These are phyloP conservation scores for Aphanomyces invadans DNA, from an alignment of 352 stramenopile genomes.

Conservation along the genomic window DNA sequence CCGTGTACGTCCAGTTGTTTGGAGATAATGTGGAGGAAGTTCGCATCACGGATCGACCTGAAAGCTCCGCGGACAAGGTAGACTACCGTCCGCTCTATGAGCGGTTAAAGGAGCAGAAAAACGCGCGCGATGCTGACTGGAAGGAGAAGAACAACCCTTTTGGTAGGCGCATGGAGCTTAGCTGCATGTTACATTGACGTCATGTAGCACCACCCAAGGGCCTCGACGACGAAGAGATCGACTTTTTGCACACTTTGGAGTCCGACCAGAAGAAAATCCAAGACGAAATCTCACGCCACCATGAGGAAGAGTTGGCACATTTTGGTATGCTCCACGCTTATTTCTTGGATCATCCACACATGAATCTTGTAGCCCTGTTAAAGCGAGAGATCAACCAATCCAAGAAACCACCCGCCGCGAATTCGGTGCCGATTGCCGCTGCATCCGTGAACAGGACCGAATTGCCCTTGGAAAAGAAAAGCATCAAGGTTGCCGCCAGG, in stretches of 20 bases:
- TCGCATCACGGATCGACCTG: constrained; percentile 61
- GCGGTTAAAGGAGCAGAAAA: constrained; percentile 63
- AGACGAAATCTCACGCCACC: constrained; percentile 47
- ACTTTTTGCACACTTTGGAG: constrained; percentile 72
- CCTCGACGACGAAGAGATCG: constrained; percentile 78
- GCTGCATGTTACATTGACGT: not conserved
- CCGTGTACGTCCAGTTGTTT: constrained; percentile 57
- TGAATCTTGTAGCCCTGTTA: not conserved
- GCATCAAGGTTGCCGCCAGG: not conserved
- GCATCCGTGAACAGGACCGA: not conserved
- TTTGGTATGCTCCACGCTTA: constrained; percentile 40
- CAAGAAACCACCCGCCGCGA: not conserved
- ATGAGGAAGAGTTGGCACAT: constrained; percentile 61
- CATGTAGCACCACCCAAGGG: constrained; percentile 64
- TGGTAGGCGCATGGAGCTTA: constrained; percentile 31
- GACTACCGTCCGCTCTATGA: constrained; percentile 69
- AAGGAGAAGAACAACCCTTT: constrained; percentile 87
- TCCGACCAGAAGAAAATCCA: constrained; percentile 41
- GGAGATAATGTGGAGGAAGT: constrained; percentile 80
- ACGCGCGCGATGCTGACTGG: constrained; percentile 80
- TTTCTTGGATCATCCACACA: not conserved
- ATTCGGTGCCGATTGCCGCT: not conserved
- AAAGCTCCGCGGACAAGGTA: constrained; percentile 26
- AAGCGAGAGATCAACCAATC: not conserved
- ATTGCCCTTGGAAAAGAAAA: constrained; percentile 5